Base-by-base conservation (phyloP, 495 filamentous ascomycete species). In the Talaromyces borbonicus region DNA sequence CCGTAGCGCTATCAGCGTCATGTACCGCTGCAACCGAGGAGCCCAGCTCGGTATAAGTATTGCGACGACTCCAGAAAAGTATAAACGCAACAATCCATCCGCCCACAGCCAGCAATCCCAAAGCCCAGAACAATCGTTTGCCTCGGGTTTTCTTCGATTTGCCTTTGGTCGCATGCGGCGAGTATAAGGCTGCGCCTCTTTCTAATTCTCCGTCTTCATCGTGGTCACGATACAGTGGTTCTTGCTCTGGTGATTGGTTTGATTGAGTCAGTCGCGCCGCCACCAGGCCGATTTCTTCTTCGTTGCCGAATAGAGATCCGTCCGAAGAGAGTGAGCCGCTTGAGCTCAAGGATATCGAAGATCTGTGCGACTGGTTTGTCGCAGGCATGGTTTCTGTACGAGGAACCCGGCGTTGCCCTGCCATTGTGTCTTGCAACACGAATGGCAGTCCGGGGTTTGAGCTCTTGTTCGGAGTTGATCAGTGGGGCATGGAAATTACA, bases 51-150 rank as follows among this genome's bases (percentile, higher is more conserved):
- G 46, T 40, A 31, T 47, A 47, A 14, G 57, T 47, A 11, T 57
- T 59, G 14, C 56, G 80, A 31, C 74, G 68, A 2, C 72, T 71
- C 42, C 96, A 51, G 62, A 90, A 94, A 33, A 85, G 64, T 30
- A 83, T 69, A 30, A 96, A 72, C 0, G 86, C 87, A 40, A 89
- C 59, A 9, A 85, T 53, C 92, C 92, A 98, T 43, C 81, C 81
- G 6, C 81, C 83, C 16, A 87, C 57, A 56, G 85, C 79, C 20
- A 90, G 55, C 11, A 67, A 65, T 5, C 76, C 76, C 16, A 90
- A 52, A 24, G 85, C 66, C 66, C 86, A 86, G 30, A 96, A 59
- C 42, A 78, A 71, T 51, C 81, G 76, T 40, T 79, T 68, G 30
- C 75, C 75, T 46, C 74, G 59, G 46, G 37, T 57, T 22, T 53